These are phyloP conservation scores for Climacium dendroides DNA, from an alignment of 225 moss, liverwort and hornwort genomes.

Conservation along the genomic window DNA sequence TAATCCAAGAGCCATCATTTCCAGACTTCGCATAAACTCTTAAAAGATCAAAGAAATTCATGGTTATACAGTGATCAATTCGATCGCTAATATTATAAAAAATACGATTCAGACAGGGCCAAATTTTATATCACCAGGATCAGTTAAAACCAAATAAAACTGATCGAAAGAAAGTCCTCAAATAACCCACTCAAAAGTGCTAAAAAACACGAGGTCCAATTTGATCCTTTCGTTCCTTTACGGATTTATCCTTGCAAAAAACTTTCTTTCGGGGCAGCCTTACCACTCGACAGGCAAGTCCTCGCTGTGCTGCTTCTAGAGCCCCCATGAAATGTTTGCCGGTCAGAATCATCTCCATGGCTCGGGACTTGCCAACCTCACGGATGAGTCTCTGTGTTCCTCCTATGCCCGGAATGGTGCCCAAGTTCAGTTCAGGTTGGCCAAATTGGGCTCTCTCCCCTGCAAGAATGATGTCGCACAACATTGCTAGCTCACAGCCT, in stretches of 20 bases:
- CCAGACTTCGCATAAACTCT: background rate
- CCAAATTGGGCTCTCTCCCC: conserved; percentile 92
- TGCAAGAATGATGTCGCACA: conserved; percentile 85
- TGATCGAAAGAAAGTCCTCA: background rate
- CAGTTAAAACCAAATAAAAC: background rate
- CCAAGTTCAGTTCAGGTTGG: conserved; percentile 86
- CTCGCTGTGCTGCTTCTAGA: conserved; percentile 66
- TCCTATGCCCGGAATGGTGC: conserved; percentile 85
- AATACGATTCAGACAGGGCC: no score
- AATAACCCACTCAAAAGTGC: background rate
- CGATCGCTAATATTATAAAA: background rate
- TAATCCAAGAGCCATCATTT: background rate
- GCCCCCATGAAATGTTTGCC: conserved; percentile 85
- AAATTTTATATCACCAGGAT: background rate
- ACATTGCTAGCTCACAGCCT: conserved; percentile 90
- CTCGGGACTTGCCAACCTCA: conserved; percentile 89
- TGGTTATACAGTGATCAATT: background rate
- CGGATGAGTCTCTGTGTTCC: conserved; percentile 92
- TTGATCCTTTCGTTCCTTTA: background rate
- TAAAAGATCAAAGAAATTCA: background rate
- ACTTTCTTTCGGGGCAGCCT: background rate
- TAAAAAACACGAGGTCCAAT: background rate
- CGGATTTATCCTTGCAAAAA: background rate
- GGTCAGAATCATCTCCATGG: conserved; percentile 96
- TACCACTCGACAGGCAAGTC: conserved; percentile 88